Conservation (phyloP, 768 basidiomycete genomes). For the Xerocomus potaroensis region DNA sequence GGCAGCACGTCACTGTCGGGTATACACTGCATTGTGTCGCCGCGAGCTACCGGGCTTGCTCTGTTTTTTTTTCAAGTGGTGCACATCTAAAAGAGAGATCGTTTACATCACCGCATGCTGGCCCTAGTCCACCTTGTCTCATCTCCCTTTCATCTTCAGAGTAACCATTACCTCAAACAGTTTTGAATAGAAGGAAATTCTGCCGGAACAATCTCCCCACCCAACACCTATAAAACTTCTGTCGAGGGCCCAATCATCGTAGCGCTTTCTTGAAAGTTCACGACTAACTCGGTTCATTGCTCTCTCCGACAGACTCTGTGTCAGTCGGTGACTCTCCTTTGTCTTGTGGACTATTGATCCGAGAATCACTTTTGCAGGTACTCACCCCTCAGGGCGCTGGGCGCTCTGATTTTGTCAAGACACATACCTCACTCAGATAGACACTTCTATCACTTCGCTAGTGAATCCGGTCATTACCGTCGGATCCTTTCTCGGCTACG, state of each 20-base stretch:
- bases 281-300: conserved; percentile 2
- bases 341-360: not conserved
- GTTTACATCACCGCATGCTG: not conserved
- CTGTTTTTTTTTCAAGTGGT: conserved; percentile 24
- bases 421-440: not conserved
- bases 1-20: conserved; percentile 1
- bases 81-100: not conserved
- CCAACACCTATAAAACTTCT: too few species aligned
- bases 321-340: conserved; percentile 4
- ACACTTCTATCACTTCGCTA: not conserved
- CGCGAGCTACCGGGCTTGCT: conserved; percentile 23
- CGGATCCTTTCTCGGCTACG: not conserved
- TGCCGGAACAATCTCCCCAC: too few species aligned
- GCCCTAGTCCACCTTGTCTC: conserved; percentile 18
- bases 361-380: too few species aligned
- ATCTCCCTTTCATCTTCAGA: conserved; percentile 20
- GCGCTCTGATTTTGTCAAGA: not conserved
- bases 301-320: conserved; percentile 4
- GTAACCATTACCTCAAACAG: conserved; percentile 8
- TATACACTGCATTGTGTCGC: conserved; percentile 18
- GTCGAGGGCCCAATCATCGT: too few species aligned
- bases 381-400: not conserved
- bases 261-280: conserved; percentile 11
- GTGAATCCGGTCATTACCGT: not conserved
- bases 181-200: too few species aligned